A percentile compares a stretch with the other conserved stretches of the same genome.
Conservation (phyloP, 2,329 filamentous ascomycete genomes). For the Amphichorda felina region DNA sequence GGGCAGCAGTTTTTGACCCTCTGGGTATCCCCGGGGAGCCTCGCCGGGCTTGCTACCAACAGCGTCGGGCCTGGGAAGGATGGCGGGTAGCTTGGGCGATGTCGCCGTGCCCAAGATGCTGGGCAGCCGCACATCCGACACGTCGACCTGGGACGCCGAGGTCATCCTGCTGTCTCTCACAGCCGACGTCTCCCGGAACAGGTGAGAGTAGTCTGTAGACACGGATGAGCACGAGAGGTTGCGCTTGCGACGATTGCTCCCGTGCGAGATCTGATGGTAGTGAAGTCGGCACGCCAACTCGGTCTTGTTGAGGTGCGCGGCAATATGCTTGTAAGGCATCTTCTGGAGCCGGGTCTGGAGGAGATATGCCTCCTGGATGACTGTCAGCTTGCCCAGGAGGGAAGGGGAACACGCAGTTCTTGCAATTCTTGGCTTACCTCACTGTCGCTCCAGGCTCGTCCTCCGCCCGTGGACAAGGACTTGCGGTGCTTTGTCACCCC, state of each 20-base stretch:
- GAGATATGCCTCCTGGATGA: conserved; percentile 62
- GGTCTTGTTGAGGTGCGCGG: conserved; percentile 74
- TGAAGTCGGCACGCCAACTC: conserved; percentile 79
- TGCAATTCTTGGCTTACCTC: no score
- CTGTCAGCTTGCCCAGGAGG: no score
- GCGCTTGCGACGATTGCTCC: conserved; percentile 69
- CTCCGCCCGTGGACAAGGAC: conserved; percentile 58
- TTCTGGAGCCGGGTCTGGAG: conserved; percentile 76
- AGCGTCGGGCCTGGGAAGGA: conserved; percentile 49
- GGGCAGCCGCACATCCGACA: conserved; percentile 35
- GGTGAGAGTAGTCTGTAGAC: conserved; percentile 41
- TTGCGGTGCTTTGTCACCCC: conserved; percentile 55
- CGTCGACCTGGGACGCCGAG: conserved; percentile 25
- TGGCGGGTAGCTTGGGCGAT: conserved; percentile 43
- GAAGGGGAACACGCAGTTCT: no score
- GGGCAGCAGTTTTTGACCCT: conserved; percentile 1
- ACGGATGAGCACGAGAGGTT: conserved; percentile 58
- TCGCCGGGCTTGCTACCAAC: not conserved
- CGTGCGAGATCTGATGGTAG: conserved; percentile 76
- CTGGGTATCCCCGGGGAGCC: conserved; percentile 1
- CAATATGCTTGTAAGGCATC: conserved; percentile 87
- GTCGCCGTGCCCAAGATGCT: conserved; percentile 33
- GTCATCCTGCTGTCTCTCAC: conserved; percentile 23
- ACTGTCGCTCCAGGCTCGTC: conserved; percentile 75
- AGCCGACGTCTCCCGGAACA: conserved; percentile 20